Evolutionary conservation across 805 yeast species (phyloP), one percentile per base, ranked within the genome.

Genomic region (Hanseniaspora lindneri): DNA sequence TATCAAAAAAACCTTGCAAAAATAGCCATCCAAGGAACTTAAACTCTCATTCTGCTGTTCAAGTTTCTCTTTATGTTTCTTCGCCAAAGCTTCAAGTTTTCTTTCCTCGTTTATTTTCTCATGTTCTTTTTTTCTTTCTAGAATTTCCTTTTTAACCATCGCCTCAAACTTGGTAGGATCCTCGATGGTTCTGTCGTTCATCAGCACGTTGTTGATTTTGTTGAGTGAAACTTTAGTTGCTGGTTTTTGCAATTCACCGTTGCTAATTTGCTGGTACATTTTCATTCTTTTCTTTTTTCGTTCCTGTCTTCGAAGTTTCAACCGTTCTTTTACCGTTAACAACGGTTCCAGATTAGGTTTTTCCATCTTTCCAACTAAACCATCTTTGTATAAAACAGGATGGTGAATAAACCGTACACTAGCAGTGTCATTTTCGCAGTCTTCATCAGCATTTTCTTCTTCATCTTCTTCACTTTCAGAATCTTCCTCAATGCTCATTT

Each of bases 91-190:
- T 41, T 56, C 58, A 37, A 55, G 55, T 44, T 62, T 79, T 30
- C 97, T 68, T 7, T 64, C 75, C 43, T 71, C 70, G 61, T 92
- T 92, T 16, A 60, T 70, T 35, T 62, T 63, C 52, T 74, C 69
- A 64, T 92, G 99, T 34, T 65, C 62, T 13, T 63, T 53, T 29
- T 65, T 67, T 27, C 98, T 68, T 39, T 75, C 73, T 34, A 72
- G 77, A 3, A 86, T 81, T 52, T 88, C 92, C 21, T 67, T 62
- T 39, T 74, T 69, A 0, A 92, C 96, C 44, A 71, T 63, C 61
- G 70, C 68, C 58, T 89, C 98, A 55, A 87, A 80, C 3, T 76
- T 76, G 0, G 97, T 89, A 1, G 98, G 97, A 59, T 92, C 95
- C 51, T 74, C 70, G 41, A 88, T 81, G 6, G 92, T 85, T 51